phyloP scores from a whole-genome alignment of 306 rosid genomes.

The Quercus gilva region DNA sequence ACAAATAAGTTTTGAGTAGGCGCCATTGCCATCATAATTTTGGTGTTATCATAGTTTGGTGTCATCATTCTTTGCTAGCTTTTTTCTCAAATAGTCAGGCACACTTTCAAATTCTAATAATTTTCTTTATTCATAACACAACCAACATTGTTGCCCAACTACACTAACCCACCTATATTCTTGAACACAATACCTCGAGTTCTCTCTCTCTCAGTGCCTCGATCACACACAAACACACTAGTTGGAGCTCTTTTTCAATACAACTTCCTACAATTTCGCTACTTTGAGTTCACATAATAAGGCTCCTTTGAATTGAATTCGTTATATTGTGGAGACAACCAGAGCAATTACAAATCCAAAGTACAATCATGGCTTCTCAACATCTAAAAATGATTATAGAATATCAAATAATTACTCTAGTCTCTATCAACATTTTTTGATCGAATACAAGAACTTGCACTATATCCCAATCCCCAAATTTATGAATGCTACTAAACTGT shows the following conservation, averaged over 20 bases:
- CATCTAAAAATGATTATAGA: no score
- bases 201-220: not conserved
- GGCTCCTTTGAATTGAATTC: no score
- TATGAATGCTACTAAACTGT: no score
- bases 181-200: not conserved
- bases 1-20: not conserved
- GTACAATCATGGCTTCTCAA: no score
- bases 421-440: no score
- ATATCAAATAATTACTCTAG: no score
- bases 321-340: no score
- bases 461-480: no score
- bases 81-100: not conserved
- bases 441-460: no score
- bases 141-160: not conserved
- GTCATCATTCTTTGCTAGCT: not conserved
- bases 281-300: no score
- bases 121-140: not conserved
- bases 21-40: not conserved
- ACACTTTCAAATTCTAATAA: not conserved
- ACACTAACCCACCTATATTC: no score
- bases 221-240: not conserved
- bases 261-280: not conserved
- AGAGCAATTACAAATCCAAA: no score
- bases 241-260: not conserved
- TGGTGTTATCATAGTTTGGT: not conserved